phyloP scores from a whole-genome alignment of 345 rosid genomes.

The Zanthoxylum bungeanum region DNA sequence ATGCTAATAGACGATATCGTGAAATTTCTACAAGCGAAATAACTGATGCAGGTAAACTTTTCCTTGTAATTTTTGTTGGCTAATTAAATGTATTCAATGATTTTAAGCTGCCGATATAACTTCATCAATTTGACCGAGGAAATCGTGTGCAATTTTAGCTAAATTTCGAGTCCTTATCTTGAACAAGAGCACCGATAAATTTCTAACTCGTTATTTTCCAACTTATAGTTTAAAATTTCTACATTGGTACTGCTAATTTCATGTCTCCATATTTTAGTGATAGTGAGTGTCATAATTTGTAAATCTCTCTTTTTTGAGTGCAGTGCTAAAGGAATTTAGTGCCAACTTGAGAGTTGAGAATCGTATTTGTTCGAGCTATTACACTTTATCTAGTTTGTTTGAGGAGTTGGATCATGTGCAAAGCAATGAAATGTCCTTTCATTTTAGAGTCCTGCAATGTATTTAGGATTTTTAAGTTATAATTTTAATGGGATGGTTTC shows the following conservation, averaged over 20 bases:
- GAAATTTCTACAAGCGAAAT: constrained; percentile 33
- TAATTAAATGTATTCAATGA: background rate
- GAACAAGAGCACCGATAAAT: background rate
- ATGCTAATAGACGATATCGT: constrained; percentile 51
- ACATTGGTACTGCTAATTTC: background rate
- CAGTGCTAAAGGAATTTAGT: background rate
- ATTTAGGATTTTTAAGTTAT: background rate
- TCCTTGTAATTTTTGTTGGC: constrained; percentile 9
- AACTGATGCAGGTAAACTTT: constrained; percentile 34
- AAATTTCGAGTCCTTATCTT: background rate
- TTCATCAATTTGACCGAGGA: background rate
- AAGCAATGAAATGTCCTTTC: background rate
- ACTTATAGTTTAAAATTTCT: background rate
- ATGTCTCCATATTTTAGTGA: background rate
- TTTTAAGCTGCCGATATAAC: background rate
- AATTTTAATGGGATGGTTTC: background rate
- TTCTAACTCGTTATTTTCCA: background rate
- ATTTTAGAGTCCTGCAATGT: background rate
- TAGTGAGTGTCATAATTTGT: background rate
- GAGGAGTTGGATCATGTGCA: background rate
- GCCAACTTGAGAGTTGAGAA: background rate
- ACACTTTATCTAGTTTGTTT: background rate
- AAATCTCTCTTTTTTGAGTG: background rate
- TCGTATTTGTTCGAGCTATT: background rate
- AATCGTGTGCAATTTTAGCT: background rate